These are phyloP conservation scores for Rubia tinctorum DNA, from an alignment of 305 asterid species.

Conservation along the genomic window DNA sequence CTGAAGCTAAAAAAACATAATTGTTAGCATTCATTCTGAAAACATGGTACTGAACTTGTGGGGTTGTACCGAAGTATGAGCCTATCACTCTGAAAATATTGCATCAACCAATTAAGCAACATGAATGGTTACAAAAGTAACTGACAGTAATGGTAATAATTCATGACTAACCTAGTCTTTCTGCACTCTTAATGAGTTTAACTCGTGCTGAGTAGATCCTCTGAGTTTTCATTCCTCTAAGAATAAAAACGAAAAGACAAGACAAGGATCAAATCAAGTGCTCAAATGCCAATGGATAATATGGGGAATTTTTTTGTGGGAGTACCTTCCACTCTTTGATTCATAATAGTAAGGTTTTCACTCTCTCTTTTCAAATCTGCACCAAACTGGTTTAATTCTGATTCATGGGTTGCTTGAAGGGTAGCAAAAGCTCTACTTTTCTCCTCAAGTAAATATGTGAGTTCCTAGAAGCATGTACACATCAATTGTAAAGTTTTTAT, in stretches of 20 bases:
- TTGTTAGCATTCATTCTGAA: too few species aligned
- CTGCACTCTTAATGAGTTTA: constrained; percentile 59
- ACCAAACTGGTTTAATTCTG: constrained; percentile 57
- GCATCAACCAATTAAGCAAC: constrained; percentile 7
- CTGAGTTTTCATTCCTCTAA: constrained; percentile 88
- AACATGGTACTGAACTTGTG: too few species aligned
- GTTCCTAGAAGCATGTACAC: constrained; percentile 72
- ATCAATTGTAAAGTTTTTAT: constrained; percentile 40
- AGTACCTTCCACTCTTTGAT: constrained; percentile 65
- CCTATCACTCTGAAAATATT: background rate
- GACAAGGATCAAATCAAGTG: constrained; percentile 35
- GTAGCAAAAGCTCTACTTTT: constrained; percentile 51
- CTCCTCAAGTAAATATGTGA: constrained; percentile 64
- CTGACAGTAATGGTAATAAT: constrained; percentile 14
- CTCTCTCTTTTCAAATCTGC: constrained; percentile 73
- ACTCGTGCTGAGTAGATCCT: constrained; percentile 63
- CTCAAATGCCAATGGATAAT: background rate
- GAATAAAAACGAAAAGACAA: constrained; percentile 28
- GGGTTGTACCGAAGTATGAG: background rate
- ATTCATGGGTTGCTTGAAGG: constrained; percentile 63
- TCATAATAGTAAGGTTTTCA: constrained; percentile 32
- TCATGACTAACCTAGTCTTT: constrained; percentile 63
- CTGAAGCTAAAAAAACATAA: too few species aligned
- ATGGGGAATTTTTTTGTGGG: background rate
- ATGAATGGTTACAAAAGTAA: constrained; percentile 10